Conservation (phyloP, 2,329 filamentous ascomycete genomes). For the Pseudopyricularia cyperi region DNA sequence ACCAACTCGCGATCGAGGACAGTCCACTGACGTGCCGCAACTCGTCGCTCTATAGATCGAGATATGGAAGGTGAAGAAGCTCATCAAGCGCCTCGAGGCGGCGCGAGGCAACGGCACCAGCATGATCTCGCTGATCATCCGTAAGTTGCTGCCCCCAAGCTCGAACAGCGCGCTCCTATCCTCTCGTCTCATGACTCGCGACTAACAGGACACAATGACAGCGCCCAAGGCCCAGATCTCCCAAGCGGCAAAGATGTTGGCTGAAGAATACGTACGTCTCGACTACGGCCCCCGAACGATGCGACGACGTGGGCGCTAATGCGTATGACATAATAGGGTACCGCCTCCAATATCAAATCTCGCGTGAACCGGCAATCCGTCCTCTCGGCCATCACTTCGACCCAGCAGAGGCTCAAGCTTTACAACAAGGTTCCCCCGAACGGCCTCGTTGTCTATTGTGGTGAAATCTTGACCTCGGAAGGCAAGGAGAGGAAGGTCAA, state of each 20-base stretch:
- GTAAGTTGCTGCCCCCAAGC: conserved; percentile 37
- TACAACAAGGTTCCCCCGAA: conserved; percentile 99
- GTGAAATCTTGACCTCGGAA: conserved; percentile 98
- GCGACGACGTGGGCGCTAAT: conserved; percentile 3
- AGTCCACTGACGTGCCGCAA: not conserved
- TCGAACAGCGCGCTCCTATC: conserved; percentile 4
- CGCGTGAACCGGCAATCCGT: conserved; percentile 98
- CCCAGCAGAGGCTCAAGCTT: conserved; percentile 95
- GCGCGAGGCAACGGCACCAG: conserved; percentile 96
- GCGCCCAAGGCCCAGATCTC: conserved; percentile 98
- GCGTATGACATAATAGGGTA: conserved; percentile 57
- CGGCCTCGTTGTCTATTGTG: conserved; percentile 95
- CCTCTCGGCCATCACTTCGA: conserved; percentile 94
- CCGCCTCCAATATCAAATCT: conserved; percentile 98
- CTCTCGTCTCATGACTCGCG: not conserved
- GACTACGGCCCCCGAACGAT: not conserved
- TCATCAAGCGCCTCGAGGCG: conserved; percentile 96
- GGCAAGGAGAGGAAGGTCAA: conserved; percentile 99
- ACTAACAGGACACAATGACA: conserved; percentile 22
- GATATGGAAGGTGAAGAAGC: conserved; percentile 98
- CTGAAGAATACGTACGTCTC: conserved; percentile 87
- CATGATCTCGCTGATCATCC: conserved; percentile 99
- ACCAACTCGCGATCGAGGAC: not conserved
- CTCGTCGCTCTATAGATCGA: conserved; percentile 37
- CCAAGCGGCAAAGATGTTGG: conserved; percentile 96